These are phyloP conservation scores for Chrysopogon serrulatus DNA, from an alignment of 176 grass and related monocot genomes.

Conservation along the genomic window DNA sequence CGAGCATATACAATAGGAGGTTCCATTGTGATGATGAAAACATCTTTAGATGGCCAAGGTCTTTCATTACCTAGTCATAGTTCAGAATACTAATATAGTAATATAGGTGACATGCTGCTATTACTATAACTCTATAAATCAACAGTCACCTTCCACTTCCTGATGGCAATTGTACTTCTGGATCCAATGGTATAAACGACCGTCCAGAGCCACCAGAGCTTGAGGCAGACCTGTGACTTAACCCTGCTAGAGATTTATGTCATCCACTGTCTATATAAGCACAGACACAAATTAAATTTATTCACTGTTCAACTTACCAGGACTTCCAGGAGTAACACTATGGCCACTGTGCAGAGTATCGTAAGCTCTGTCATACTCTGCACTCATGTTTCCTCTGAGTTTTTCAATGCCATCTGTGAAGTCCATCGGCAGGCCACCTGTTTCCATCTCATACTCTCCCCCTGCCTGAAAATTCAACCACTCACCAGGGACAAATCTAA, in stretches of 20 bases:
- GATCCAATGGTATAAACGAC: constrained; percentile 32
- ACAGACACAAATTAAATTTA: background rate
- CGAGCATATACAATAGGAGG: background rate
- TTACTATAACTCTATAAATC: constrained; percentile 18
- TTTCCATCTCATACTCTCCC: constrained; percentile 42
- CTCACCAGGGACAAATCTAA: constrained; percentile 2
- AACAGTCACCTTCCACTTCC: constrained; percentile 69
- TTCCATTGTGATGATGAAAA: constrained; percentile 6
- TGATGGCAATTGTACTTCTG: constrained; percentile 48
- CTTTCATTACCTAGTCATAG: background rate
- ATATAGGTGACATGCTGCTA: background rate
- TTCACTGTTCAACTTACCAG: constrained; percentile 49
- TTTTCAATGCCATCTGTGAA: constrained; percentile 60
- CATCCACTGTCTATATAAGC: constrained; percentile 21
- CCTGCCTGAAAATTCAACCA: constrained; percentile 51
- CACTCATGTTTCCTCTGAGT: constrained; percentile 44
- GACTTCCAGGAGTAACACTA: constrained; percentile 70
- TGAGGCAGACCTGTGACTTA: constrained; percentile 55
- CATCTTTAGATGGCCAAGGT: background rate
- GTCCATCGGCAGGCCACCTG: constrained; percentile 31
- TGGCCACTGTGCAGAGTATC: constrained; percentile 36
- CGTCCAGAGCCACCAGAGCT: constrained; percentile 76
- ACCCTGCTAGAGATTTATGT: constrained; percentile 34
- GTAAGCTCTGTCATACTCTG: constrained; percentile 35
- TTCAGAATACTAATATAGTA: background rate